phyloP scores from a whole-genome alignment of 495 filamentous ascomycete species.

The Hyaloscypha finlandica region DNA sequence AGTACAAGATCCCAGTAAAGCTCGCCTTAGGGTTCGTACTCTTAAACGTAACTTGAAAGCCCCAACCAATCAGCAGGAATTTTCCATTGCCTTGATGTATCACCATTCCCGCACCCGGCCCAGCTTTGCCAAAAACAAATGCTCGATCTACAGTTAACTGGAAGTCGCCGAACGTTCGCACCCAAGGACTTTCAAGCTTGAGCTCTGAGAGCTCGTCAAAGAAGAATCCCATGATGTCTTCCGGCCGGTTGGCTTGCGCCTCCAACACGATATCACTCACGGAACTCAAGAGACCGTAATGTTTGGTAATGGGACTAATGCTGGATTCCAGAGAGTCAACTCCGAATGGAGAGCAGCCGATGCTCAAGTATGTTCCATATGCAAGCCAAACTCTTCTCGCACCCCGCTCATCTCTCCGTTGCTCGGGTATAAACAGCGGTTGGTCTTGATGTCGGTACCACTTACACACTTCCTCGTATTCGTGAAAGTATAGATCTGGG shows the following conservation, averaged over 20 bases:
- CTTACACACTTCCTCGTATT: slow-evolving; percentile 43
- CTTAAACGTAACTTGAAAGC: slow-evolving; percentile 44
- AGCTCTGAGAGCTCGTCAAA: slow-evolving; percentile 43
- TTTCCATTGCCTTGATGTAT: slow-evolving; percentile 41
- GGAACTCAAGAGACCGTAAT: slow-evolving; percentile 43
- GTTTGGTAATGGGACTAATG: slow-evolving; percentile 38
- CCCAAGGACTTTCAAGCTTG: slow-evolving; percentile 28
- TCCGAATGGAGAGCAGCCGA: slow-evolving; percentile 47
- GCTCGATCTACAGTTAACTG: slow-evolving; percentile 44
- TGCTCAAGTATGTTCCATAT: slow-evolving; percentile 42
- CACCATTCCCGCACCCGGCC: slow-evolving; percentile 45
- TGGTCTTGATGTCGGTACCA: slow-evolving; percentile 48
- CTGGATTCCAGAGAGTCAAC: slow-evolving; percentile 40
- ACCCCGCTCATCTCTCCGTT: slow-evolving; percentile 48
- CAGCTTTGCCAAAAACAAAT: slow-evolving; percentile 50
- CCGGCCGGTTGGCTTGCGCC: slow-evolving; percentile 39
- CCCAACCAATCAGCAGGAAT: slow-evolving; percentile 50
- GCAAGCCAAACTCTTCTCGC: slow-evolving; percentile 46
- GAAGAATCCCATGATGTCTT: slow-evolving; percentile 45
- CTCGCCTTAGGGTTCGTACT: slow-evolving; percentile 34
- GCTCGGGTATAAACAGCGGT: slow-evolving; percentile 53
- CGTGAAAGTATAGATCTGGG: slow-evolving; percentile 50
- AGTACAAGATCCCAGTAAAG: slow-evolving; percentile 46
- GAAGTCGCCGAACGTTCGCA: slow-evolving; percentile 28
- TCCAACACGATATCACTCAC: slow-evolving; percentile 41